phyloP scores from a whole-genome alignment of 2,329 filamentous ascomycete species.

The Hirsutella thompsonii region DNA sequence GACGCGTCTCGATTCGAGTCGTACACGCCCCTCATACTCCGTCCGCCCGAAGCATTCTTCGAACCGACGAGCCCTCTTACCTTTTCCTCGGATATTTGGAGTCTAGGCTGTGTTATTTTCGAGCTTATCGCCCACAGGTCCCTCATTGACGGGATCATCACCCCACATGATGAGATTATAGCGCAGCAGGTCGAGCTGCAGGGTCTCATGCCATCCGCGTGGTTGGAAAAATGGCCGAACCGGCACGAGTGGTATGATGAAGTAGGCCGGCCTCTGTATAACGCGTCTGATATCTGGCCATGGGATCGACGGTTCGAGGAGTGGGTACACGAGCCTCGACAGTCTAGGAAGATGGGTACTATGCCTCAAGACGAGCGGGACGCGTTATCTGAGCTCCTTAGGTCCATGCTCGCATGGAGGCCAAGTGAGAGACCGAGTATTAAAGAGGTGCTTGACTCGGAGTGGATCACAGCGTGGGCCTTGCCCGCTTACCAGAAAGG shows the following conservation, averaged over 20 bases:
- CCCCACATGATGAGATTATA: slow-evolving; percentile 7
- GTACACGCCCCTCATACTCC: slow-evolving; percentile 4
- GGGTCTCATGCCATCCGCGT: slow-evolving; percentile 8
- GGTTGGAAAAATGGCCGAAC: slow-evolving; percentile 11
- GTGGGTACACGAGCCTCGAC: slow-evolving; percentile 8
- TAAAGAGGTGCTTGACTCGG: slow-evolving; percentile 3
- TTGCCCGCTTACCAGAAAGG: slow-evolving; percentile 7
- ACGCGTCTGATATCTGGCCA: slow-evolving; percentile 5
- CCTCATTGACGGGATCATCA: slow-evolving; percentile 8
- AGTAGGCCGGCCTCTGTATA: slow-evolving; percentile 5
- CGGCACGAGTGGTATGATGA: slow-evolving; percentile 9
- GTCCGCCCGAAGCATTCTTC: slow-evolving; percentile 22
- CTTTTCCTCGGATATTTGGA: slow-evolving; percentile 25
- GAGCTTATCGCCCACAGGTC: slow-evolving; percentile 15
- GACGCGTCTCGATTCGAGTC: slow-evolving; percentile 9
- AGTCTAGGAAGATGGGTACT: slow-evolving; percentile 2
- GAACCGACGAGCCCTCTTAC: slow-evolving; percentile 18
- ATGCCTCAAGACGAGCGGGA: slow-evolving; percentile 6
- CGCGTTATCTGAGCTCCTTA: slow-evolving; percentile 5
- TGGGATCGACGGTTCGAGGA: slow-evolving; percentile 9
- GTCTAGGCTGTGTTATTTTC: slow-evolving; percentile 23
- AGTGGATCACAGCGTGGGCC: slow-evolving; percentile 8
- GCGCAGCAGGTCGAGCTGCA: slow-evolving; percentile 9
- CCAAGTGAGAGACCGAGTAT: slow-evolving; percentile 6
- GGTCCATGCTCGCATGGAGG: slow-evolving; percentile 9